These are phyloP conservation scores for Panellus pusillus DNA, from an alignment of 768 basidiomycete genomes.

Conservation along the genomic window DNA sequence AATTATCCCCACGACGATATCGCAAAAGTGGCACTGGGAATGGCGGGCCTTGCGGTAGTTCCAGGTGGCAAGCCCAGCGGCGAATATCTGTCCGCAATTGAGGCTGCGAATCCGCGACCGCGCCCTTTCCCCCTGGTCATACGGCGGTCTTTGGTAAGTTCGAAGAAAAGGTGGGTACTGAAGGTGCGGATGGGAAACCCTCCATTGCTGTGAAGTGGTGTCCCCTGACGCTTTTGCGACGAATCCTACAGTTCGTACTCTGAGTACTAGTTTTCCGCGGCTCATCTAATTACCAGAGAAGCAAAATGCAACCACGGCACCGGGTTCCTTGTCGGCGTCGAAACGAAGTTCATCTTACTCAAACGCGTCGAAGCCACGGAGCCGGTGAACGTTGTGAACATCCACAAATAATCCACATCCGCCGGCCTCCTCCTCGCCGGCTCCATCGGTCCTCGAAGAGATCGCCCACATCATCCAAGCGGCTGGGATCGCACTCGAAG, in stretches of 20 bases:
- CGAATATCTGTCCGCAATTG: conserved; percentile 61
- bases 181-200: conserved; percentile 28
- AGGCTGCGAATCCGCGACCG: conserved; percentile 50
- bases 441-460: conserved; percentile 25
- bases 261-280: conserved; percentile 5
- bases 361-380: conserved; percentile 32
- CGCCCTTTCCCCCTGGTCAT: conserved; percentile 59
- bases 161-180: conserved; percentile 51
- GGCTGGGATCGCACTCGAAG: conserved; percentile 25
- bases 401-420: conserved; percentile 31
- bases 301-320: not conserved
- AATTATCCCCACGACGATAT: conserved; percentile 18
- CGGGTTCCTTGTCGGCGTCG: conserved; percentile 51
- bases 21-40: conserved; percentile 10
- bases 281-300: conserved; percentile 28
- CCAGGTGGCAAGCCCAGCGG: conserved; percentile 45
- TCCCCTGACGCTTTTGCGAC: conserved; percentile 54
- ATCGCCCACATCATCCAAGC: conserved; percentile 4
- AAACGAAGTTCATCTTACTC: conserved; percentile 50
- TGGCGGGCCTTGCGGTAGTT: conserved; percentile 31
- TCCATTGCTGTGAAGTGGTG: conserved; percentile 52
- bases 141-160: conserved; percentile 72
- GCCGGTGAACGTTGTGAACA: no score
- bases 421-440: conserved; percentile 37
- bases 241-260: conserved; percentile 51